Evolutionary conservation across 164 flowering plant genomes (phyloP).

Genomic region (Piper betle): DNA sequence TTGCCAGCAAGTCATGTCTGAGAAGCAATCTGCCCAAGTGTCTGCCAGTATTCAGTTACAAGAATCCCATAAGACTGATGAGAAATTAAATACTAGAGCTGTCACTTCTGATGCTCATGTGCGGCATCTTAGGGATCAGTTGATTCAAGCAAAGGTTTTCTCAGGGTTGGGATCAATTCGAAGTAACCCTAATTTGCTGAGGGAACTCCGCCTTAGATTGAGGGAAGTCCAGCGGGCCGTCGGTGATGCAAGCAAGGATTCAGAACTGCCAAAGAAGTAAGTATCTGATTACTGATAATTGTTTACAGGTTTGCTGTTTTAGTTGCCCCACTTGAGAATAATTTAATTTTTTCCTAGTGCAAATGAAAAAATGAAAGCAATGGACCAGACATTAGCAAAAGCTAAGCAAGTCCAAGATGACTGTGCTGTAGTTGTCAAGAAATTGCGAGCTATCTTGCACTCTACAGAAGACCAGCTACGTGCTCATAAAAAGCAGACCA

Average conservation of each 20-base stretch:
- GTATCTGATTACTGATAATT: not conserved
- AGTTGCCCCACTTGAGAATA: not conserved
- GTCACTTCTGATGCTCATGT: slow-evolving; percentile 38
- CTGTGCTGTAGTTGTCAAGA: slow-evolving; percentile 56
- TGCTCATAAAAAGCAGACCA: slow-evolving; percentile 67
- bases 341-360: slow-evolving; percentile 25
- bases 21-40: slow-evolving; percentile 10
- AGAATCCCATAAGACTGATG: slow-evolving; percentile 13
- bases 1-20: slow-evolving; percentile 19
- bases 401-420: slow-evolving; percentile 77
- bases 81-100: slow-evolving; percentile 20
- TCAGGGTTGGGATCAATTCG: slow-evolving; percentile 49
- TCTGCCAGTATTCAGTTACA: slow-evolving; percentile 13
- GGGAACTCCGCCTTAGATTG: slow-evolving; percentile 57
- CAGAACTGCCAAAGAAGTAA: slow-evolving; percentile 60
- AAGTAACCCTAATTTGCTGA: slow-evolving; percentile 50
- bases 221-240: slow-evolving; percentile 64
- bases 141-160: slow-evolving; percentile 60
- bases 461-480: slow-evolving; percentile 80
- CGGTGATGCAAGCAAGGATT: slow-evolving; percentile 69
- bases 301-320: not conserved
- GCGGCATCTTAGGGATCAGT: slow-evolving; percentile 64
- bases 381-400: slow-evolving; percentile 68
- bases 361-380: slow-evolving; percentile 48
- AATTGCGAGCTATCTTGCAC: slow-evolving; percentile 83